Evolutionary conservation across 208 protist species (phyloP), one percentile per base, ranked within the genome.

Genomic region (Tritrichomonas musculus): DNA sequence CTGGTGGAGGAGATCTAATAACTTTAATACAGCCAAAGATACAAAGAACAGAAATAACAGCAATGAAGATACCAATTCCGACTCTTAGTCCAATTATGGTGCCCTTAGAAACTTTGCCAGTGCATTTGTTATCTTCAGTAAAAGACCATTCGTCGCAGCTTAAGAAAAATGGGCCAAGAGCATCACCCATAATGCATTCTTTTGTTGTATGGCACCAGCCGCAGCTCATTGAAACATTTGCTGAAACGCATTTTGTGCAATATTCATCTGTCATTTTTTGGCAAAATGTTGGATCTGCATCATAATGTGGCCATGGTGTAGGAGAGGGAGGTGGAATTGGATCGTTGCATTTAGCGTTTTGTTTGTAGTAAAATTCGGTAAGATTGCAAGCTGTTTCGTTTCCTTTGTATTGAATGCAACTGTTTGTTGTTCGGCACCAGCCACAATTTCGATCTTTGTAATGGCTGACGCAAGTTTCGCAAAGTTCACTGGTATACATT

Each of bases 151-250:
- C 39, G 0, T 53, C 25, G 77, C 77, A 88, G 5, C 0, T 33
- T 53, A 41, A 41, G n/a, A 88, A 88, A 47, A 88, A 57, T 20
- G 44, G 44, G 47, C 77, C 77, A 22, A 53, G 11, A 0, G 13
- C 30, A 57, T 88, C 77, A 57, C 77, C 77, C 47, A 88, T 88
- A 36, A 50, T 36, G 47, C 77, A 88, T 30, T 88, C 77, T 49
- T 88, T 88, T 57, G 77, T 57, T 39, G 39, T 14, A 39, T 53
- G 47, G 47, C 77, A 88, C 77, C 77, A 88, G 17, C 44, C 77
- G 47, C 77, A 88, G 20, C 47, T 57, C 47, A 60, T 53, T 53
- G 44, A 47, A 27, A 33, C 17, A 8, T 88, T 44, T 53, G 77
- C 39, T 25, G 77, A 88, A 11, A 88, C 77, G 47, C 77, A 88